Base-by-base conservation (phyloP, 495 filamentous ascomycete species). In the Chaetomium tenue region DNA sequence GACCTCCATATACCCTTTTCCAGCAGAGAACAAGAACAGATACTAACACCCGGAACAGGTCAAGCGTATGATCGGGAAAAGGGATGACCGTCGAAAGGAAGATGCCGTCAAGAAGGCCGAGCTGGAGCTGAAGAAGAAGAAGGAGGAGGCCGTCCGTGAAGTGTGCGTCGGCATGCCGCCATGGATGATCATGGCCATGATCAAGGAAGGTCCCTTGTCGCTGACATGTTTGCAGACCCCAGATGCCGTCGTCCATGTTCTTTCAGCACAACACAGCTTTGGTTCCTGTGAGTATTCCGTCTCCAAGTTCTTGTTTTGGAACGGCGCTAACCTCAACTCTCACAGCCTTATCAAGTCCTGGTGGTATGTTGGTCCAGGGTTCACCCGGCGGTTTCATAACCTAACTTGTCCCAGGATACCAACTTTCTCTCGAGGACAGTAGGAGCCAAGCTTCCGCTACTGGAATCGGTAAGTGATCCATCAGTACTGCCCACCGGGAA, bases 381-480 rank as follows among this genome's bases (percentile, higher is more conserved):
- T 28, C 30, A n/a, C 12, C 12, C 2, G n/a, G 55, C 63, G 63
- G 58, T 23, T 48, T n/a, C 37, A 18, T 22, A 23, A 8, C 39
- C 70, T 70, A 20, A 68, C 30, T 22, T 11, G 23, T 9, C 4
- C 15, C 25, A 66, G 47, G 92, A 96, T 77, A 96, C 93, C 77
- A 97, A 97, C 75, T 98, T 98, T 73, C 84, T 98, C 58, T 90
- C 87, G 46, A 91, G 95, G 74, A 92, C 91, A 5, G 91, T 98
- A 30, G 89, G 92, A 66, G 84, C 87, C 66, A 98, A 98, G 78
- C 84, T 96, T 18, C 91, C 93, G 26, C 78, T 98, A 5, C 83
- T 96, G 9, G 86, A 93, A 62, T 85, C 88, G 62, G 77, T 74
- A 60, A n/a, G 65, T 61, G 20, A n/a, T 12, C 18, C 12, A 39